Base-by-base conservation (phyloP, 306 rosid genomes). In the Glycine soja region DNA sequence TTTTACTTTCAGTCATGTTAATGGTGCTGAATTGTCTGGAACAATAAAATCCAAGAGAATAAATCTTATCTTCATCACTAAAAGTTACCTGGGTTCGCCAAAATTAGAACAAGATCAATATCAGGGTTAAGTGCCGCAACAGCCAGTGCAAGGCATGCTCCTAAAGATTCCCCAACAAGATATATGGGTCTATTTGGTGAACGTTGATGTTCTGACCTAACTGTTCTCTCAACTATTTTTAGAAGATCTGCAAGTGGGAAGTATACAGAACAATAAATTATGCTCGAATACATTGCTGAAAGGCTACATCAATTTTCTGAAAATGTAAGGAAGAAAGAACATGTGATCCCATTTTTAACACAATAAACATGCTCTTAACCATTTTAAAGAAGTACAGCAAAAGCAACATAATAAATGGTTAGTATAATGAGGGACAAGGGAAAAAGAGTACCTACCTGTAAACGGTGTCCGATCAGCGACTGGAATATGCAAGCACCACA, bases 401-500 rank as follows among this genome's bases (percentile, higher is more conserved):
- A 30, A 80, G 53, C 19, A 74, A 53, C 53, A 61, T 2, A 50
- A 47, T 42, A 43, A 74, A 74, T 18, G 75, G 24, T 36, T 19
- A 13, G 11, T 38, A 24, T 24, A 24, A 0, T 24, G 30, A 24
- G 30, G 30, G 70, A 12, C 47, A 72, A 19, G 61, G 70, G 15
- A 75, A 72, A 72, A 66, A 30, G 66, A 61, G 70, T 19, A 93
- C 97, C 97, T 19, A 93, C 97, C 97, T 85, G 81, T 72, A 84
- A 93, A 90, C 77, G 91, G 81, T 54, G 97, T 92, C 72, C 94
- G 88, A 86, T 95, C 95, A 82, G 76, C 81, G 10, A 85, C 90
- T 30, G 99, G 97, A 81, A 90, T 90, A 84, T 95, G 99, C 91
- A 95, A 87, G 94, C 99, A 90, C 94, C 94, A 89, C 65, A 90